Evolutionary conservation across 805 yeast species (phyloP), one percentile per base, ranked within the genome.

Genomic region (Metschnikowia vanudenii): DNA sequence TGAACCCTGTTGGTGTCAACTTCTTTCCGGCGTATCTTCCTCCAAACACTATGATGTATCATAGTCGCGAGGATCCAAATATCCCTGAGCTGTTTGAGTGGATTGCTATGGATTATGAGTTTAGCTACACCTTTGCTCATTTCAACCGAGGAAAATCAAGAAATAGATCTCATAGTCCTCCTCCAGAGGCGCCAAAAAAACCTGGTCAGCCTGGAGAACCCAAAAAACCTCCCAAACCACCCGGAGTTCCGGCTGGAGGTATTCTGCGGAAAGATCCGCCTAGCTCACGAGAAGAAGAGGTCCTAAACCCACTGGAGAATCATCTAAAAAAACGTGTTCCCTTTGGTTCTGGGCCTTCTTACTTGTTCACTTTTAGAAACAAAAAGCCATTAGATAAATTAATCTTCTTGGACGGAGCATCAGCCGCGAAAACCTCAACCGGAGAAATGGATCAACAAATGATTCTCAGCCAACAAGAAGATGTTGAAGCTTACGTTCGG

Each of bases 21-120:
- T 79, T 72, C 51, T 71, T 81, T 34, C 85, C 88, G 0, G 87
- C 84, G 1, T 73, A 72, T 45, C 68, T 82, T 19, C 85, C 86
- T 0, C 69, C 76, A 37, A 84, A 84, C 3, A 80, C 86, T 0
- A 54, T 78, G 31, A 55, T 82, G 41, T 82, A 79, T 47, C 87
- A 82, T 59, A 68, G 82, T 0, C 79, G 79, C 3, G 45, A 50
- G 3, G 50, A 57, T n/a, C 69, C 71, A 0, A 46, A 56, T 3
- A 53, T 79, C 9, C 85, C 85, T 1, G 57, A 58, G 0, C 56
- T 67, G 19, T 72, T 72, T 28, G 87, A 82, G 58, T 82, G 88
- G 87, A 63, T 80, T 10, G 88, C 87, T 1, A 67, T 81, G 75
- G 84, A 81, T 57, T 75, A 69, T 51, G 86, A 82, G 54, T 81